phyloP scores from a whole-genome alignment of 1,284 basidiomycete genomes.

The Cryptococcus hybrid region DNA sequence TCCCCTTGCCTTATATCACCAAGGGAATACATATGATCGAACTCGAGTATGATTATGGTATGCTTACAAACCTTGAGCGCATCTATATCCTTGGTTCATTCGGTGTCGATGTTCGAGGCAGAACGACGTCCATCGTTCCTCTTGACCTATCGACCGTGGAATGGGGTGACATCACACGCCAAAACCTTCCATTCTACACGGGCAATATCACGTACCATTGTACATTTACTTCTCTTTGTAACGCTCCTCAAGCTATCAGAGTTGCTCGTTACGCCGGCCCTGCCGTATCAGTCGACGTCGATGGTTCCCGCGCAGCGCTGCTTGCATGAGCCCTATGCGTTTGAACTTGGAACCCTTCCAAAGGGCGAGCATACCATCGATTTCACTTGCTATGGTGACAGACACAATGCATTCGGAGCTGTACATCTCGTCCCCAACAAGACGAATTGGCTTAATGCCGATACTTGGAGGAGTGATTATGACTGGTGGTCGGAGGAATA shows the following conservation, averaged over 20 bases:
- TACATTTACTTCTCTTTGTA: slow-evolving; percentile 7
- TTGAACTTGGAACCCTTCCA: slow-evolving; percentile 8
- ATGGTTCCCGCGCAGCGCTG: slow-evolving; percentile 8
- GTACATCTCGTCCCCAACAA: slow-evolving; percentile 25
- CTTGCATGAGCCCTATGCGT: slow-evolving; percentile 18
- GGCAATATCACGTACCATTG: slow-evolving; percentile 30
- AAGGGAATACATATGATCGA: slow-evolving; percentile 20
- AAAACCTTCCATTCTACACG: slow-evolving; percentile 32
- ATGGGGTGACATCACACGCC: slow-evolving; percentile 28
- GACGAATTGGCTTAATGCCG: slow-evolving; percentile 30
- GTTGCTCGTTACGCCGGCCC: slow-evolving; percentile 24
- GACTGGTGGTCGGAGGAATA: slow-evolving; percentile 36
- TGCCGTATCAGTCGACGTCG: slow-evolving; percentile 18
- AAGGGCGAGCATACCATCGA: slow-evolving; percentile 18
- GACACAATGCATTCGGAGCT: slow-evolving; percentile 29
- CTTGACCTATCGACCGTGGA: slow-evolving; percentile 10
- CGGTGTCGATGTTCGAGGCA: slow-evolving; percentile 22
- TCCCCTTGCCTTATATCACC: slow-evolving; percentile 15
- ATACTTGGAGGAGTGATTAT: slow-evolving; percentile 27
- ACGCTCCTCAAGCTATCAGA: slow-evolving; percentile 11
- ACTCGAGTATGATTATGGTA: slow-evolving; percentile 20
- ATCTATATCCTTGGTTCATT: slow-evolving; percentile 32
- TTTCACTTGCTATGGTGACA: slow-evolving; percentile 27
- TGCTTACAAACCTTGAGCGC: slow-evolving; percentile 25
- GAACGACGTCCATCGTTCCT: slow-evolving; percentile 15